A percentile compares a stretch with the other conserved stretches of the same genome.
phyloP scores from a whole-genome alignment of 306 rosid species.

The Oxytropis ochrocephala region DNA sequence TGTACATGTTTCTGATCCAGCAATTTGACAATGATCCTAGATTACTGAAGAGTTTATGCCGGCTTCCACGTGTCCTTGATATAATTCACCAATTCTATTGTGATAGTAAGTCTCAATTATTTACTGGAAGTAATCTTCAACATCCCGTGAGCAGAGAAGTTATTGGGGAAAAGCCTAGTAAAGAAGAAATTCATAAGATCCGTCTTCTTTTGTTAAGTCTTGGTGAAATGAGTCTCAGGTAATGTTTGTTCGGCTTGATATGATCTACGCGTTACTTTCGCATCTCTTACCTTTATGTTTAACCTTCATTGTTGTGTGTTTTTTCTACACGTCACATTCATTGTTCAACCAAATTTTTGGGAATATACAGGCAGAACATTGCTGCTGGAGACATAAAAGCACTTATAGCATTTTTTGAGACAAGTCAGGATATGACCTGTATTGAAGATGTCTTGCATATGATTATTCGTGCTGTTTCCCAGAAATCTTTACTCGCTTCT shows the following conservation, averaged over 20 bases:
- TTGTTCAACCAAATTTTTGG: conserved; percentile 21
- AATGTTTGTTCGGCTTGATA: conserved; percentile 13
- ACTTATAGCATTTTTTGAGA: conserved; percentile 83
- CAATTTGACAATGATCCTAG: conserved; percentile 92
- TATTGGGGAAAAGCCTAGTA: conserved; percentile 55
- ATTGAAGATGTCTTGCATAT: conserved; percentile 92
- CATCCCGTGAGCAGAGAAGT: conserved; percentile 39
- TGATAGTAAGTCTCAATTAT: conserved; percentile 52
- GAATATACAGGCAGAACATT: conserved; percentile 70
- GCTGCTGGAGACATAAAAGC: conserved; percentile 74
- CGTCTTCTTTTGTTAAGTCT: conserved; percentile 96
- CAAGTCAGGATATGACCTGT: conserved; percentile 80
- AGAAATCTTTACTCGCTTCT: conserved; percentile 67
- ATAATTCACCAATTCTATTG: conserved; percentile 74
- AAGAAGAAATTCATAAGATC: conserved; percentile 82
- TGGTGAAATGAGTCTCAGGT: conserved; percentile 98
- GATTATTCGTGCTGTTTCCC: conserved; percentile 90
- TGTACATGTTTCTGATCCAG: conserved; percentile 92
- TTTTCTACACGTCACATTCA: neutral
- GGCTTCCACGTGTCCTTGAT: conserved; percentile 83
- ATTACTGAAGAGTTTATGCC: conserved; percentile 68
- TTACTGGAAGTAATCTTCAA: conserved; percentile 49
- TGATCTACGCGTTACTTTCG: neutral
- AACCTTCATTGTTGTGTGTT: neutral
- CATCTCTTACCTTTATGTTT: conserved; percentile 8